Evolutionary conservation across 2,329 filamentous ascomycete species (phyloP), one percentile per base, ranked within the genome.

Genomic region (Fusarium secorum): DNA sequence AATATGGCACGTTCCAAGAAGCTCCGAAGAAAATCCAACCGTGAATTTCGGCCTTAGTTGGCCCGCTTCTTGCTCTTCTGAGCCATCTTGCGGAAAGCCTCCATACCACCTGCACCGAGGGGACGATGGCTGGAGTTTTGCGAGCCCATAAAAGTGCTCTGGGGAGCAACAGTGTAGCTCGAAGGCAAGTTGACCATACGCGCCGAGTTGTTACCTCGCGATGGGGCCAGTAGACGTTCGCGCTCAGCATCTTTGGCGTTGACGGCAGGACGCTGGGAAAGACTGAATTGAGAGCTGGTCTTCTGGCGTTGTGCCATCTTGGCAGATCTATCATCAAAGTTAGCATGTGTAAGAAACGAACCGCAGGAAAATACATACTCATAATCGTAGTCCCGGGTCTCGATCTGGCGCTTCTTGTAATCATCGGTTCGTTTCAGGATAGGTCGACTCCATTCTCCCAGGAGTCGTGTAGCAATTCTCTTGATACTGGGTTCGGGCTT

Each of bases 381-480:
- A 74, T 89, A 86, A 77, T 91, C 89, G 70, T 88, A 90, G 58
- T 90, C 88, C 65, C 87, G 87, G 20, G 87, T 89, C 76, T 89
- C 85, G 44, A 91, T 83, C 68, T 87, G 87, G 26, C 93, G 90
- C 85, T 97, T 96, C 83, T 94, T 95, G 84, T 97, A 98, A 80
- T 98, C 94, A 76, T 97, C 94, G 67, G 93, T 97, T 74, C 94
- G 91, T 83, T 97, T 95, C 58, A 99, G 86, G 70, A 99, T 97
- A 7, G 95, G 95, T 42, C 96, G 88, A 71, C 94, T 97, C 96
- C 96, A 99, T 79, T 98, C 95, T 61, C 93, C 93, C 61, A 98
- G 86, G n/a, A 98, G 85, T 52, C 93, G 90, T 83, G 98, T 95
- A 1, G 96, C 96, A 83, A 95, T 93, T 73, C 95, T 91, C 85